These are phyloP conservation scores for Trametes gibbosa DNA, from an alignment of 768 basidiomycete species.

Conservation along the genomic window DNA sequence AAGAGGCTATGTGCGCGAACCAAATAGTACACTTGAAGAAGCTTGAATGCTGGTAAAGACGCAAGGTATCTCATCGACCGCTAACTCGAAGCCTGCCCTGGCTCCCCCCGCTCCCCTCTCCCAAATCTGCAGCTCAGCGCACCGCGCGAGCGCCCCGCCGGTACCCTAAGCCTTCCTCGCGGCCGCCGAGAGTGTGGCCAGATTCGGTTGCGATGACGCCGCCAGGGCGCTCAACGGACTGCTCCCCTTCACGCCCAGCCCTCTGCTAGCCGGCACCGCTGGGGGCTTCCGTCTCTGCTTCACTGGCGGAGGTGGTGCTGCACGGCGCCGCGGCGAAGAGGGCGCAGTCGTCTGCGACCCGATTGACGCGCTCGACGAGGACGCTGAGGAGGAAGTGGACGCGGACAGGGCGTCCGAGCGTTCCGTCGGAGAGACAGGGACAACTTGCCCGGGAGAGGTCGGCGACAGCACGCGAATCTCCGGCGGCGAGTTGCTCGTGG, in stretches of 20 bases:
- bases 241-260: not conserved
- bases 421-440: slow-evolving; percentile 9
- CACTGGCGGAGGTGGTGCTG: slow-evolving; percentile 65
- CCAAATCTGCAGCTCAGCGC: too few relatives aligned
- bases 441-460: slow-evolving; percentile 23
- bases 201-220: slow-evolving; percentile 13
- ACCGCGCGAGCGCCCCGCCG: too few relatives aligned
- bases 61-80: too few relatives aligned
- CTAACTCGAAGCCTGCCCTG: too few relatives aligned
- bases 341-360: slow-evolving; percentile 7
- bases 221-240: slow-evolving; percentile 9
- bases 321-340: slow-evolving; percentile 29
- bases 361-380: slow-evolving; percentile 6
- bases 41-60: too few relatives aligned
- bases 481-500: slow-evolving; percentile 16
- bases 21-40: too few relatives aligned
- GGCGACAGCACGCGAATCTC: slow-evolving; percentile 30
- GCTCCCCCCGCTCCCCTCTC: too few relatives aligned
- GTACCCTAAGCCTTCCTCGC: not conserved
- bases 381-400: slow-evolving; percentile 13
- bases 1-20: too few relatives aligned
- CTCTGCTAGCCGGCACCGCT: slow-evolving; percentile 46
- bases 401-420: slow-evolving; percentile 8
- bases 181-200: not conserved
- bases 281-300: slow-evolving; percentile 66